Conservation (phyloP, 2,329 filamentous ascomycete genomes). For the Pseudovirgaria hyperparasitica region DNA sequence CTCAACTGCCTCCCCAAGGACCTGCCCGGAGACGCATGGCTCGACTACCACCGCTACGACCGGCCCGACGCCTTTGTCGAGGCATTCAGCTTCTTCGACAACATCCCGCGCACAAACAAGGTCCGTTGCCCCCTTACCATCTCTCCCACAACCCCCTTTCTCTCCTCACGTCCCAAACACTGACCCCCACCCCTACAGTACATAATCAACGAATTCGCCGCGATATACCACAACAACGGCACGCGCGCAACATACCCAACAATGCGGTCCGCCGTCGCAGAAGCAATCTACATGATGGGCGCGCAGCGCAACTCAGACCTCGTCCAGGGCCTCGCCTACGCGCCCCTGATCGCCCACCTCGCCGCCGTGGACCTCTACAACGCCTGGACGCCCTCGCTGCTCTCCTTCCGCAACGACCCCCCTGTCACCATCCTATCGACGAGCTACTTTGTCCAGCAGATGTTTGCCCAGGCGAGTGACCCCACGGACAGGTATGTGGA, state of each 20-base stretch:
- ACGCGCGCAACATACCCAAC: conserved; percentile 12
- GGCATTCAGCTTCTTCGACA: conserved; percentile 30
- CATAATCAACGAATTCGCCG: conserved; percentile 26
- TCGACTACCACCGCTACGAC: conserved; percentile 32
- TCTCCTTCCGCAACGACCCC: conserved; percentile 28
- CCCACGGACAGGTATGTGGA: neutral
- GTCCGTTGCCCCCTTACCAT: conserved; percentile 17
- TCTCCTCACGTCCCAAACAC: no score
- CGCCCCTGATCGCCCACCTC: conserved; percentile 7
- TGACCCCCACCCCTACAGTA: no score
- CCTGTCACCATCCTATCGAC: conserved; percentile 15
- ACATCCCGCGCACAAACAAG: conserved; percentile 18
- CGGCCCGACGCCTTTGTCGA: conserved; percentile 26
- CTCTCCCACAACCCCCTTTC: no score
- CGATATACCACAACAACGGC: conserved; percentile 18
- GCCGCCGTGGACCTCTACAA: conserved; percentile 6
- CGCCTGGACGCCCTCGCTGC: conserved; percentile 24
- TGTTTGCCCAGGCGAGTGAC: conserved; percentile 2
- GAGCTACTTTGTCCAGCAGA: conserved; percentile 18
- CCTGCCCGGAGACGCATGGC: conserved; percentile 21
- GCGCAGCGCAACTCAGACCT: conserved; percentile 52
- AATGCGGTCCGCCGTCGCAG: conserved; percentile 46
- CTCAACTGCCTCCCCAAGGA: conserved; percentile 19
- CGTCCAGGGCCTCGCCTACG: conserved; percentile 41
- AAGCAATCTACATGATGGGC: conserved; percentile 52